Conservation (phyloP, 1,284 basidiomycete species). For the Ustanciosporium gigantosporum region DNA sequence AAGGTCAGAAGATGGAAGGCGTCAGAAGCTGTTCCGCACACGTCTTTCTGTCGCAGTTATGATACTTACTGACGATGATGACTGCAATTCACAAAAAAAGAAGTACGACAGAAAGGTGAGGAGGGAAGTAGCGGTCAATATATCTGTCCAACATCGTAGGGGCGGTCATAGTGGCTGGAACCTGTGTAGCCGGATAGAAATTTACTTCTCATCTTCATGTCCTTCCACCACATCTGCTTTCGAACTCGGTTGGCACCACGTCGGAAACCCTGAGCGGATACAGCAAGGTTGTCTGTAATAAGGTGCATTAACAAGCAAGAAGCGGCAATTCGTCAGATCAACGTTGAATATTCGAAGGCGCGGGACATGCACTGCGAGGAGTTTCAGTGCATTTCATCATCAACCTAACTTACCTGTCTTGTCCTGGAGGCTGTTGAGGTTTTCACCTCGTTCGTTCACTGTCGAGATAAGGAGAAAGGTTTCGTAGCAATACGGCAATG, state of each 20-base stretch:
- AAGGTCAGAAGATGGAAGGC: too few species aligned
- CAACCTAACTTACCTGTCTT: constrained; percentile 82
- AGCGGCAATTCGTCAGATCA: not conserved
- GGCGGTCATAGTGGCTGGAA: not conserved
- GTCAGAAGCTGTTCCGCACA: too few species aligned
- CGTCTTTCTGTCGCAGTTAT: too few species aligned
- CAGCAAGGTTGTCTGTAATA: constrained; percentile 83
- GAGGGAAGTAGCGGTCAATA: not conserved
- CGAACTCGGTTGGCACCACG: constrained; percentile 94
- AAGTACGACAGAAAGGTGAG: too few species aligned
- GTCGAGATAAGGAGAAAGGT: constrained; percentile 1
- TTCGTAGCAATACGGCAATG: too few species aligned
- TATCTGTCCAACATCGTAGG: not conserved
- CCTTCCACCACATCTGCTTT: constrained; percentile 75
- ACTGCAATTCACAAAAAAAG: constrained; percentile 1
- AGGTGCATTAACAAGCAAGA: not conserved
- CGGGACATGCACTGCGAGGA: too few species aligned
- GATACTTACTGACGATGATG: constrained; percentile 16
- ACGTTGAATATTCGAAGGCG: too few species aligned
- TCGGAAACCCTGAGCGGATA: constrained; percentile 98
- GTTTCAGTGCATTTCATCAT: not conserved
- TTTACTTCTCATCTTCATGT: constrained; percentile 45
- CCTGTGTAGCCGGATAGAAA: not conserved
- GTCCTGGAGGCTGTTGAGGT: constrained; percentile 90
- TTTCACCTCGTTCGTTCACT: constrained; percentile 94